Evolutionary conservation across 306 rosid genomes (phyloP).

Genomic region (Dryas drummondii): DNA sequence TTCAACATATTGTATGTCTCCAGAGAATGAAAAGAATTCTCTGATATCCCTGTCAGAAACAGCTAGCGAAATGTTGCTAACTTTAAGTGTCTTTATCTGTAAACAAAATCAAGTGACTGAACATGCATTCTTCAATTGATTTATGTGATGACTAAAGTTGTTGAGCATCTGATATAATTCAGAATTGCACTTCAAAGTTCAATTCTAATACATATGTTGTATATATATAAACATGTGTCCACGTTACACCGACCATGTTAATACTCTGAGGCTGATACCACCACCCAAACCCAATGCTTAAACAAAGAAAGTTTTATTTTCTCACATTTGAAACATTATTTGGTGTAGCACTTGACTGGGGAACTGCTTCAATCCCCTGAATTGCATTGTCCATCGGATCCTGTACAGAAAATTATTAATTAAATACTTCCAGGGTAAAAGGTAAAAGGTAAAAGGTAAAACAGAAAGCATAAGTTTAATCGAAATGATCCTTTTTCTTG

Average conservation of each 20-base stretch:
- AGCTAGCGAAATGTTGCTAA: slow-evolving; percentile 65
- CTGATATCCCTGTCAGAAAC: slow-evolving; percentile 53
- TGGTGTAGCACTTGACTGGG: slow-evolving; percentile 39
- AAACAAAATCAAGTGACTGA: slow-evolving; percentile 25
- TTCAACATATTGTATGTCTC: slow-evolving; percentile 70
- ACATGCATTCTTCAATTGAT: not conserved
- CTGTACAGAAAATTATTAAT: slow-evolving; percentile 36
- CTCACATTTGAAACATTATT: slow-evolving; percentile 64
- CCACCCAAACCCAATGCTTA: slow-evolving; percentile 11
- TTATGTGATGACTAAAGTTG: no score
- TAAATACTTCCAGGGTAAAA: slow-evolving; percentile 7
- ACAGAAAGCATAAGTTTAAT: not conserved
- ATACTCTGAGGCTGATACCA: slow-evolving; percentile 16
- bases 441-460: not conserved
- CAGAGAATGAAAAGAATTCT: slow-evolving; percentile 90
- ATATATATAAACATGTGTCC: not conserved
- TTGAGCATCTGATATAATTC: not conserved
- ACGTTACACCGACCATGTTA: slow-evolving; percentile 3
- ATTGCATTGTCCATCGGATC: slow-evolving; percentile 29
- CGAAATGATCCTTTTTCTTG: not conserved
- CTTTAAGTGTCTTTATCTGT: slow-evolving; percentile 70
- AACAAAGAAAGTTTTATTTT: slow-evolving; percentile 2
- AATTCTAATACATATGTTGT: no score
- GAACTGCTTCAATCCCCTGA: slow-evolving; percentile 40
- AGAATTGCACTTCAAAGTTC: no score